Base-by-base conservation (phyloP, 2,329 filamentous ascomycete genomes). In the Pseudopyrenochaeta lycopersici region DNA sequence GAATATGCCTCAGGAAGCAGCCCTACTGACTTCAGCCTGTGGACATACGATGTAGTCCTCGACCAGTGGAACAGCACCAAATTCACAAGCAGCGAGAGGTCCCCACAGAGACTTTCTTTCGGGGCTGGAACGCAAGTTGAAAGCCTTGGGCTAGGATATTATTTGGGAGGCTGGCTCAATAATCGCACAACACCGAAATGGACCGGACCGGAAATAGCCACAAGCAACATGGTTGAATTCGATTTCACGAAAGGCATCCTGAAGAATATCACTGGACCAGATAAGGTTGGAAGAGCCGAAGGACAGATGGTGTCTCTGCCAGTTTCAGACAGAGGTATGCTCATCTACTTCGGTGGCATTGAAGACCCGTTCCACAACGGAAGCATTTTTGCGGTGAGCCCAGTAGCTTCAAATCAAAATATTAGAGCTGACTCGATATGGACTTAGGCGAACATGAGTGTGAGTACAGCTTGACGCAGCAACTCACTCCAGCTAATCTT, bases 331-430 rank as follows among this genome's bases (percentile, higher is more conserved):
- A 78, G 75, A 12, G 87, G 87, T 1, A 73, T 88, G 68, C 74
- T 89, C 23, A 75, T 88, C 1, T 87, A 88, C 62, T 84, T 89
- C 70, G 87, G 87, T 14, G 86, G 86, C 10, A 71, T 88, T 6
- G 77, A 80, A 53, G 81, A 84, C 30, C 69, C 71, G 2, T 73
- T 68, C 38, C 72, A 68, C 6, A 84, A 86, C 47, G 82, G 81
- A 7, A 82, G 78, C 3, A 73, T 77, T n/a, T 54, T 66, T 39
- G 69, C 63, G 9, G 68, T 70, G 54, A 65, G 56, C 45, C 12
- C 32, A 20, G n/a, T n/a, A 35, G 45, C 32, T 42, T 29, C 47
- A 48, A 49, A 54, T 43, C 7, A 17, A 21, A 17, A 39, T 10
- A 27, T 15, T n/a, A 18, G 6, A 43, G 31, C 49, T 57, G 35